Percentiles rank a stretch among this genome's conserved stretches.
Conservation (phyloP, 345 rosid genomes). For the Boechera retrofracta region DNA sequence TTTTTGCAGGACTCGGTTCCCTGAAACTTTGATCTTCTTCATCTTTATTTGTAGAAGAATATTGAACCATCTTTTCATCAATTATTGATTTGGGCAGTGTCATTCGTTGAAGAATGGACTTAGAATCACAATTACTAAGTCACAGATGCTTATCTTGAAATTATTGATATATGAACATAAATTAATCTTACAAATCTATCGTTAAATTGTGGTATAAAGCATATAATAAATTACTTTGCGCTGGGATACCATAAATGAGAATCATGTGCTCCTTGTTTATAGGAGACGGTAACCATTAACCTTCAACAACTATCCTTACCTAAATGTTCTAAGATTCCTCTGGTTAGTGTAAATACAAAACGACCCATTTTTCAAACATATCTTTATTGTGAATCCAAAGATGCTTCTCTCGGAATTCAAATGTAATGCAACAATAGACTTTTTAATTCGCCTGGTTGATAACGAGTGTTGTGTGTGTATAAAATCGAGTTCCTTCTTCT, state of each 20-base stretch:
- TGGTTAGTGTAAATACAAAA: neutral
- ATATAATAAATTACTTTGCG: neutral
- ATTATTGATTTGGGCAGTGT: constrained; percentile 1
- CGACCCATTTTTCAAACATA: neutral
- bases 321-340: neutral
- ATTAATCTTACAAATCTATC: no score
- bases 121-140: neutral
- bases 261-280: neutral
- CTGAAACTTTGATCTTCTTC: constrained; percentile 13
- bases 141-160: neutral
- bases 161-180: no score
- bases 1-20: constrained; percentile 6
- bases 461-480: neutral
- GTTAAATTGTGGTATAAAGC: neutral
- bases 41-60: constrained; percentile 25
- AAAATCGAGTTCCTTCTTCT: neutral
- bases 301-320: neutral
- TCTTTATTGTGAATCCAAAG: neutral
- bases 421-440: neutral
- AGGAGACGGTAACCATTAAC: neutral
- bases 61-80: neutral
- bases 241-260: no score
- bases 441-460: neutral
- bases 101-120: neutral
- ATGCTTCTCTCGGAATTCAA: neutral